Base-by-base conservation (phyloP, 352 stramenopile genomes). In the Plasmopara viticola region DNA sequence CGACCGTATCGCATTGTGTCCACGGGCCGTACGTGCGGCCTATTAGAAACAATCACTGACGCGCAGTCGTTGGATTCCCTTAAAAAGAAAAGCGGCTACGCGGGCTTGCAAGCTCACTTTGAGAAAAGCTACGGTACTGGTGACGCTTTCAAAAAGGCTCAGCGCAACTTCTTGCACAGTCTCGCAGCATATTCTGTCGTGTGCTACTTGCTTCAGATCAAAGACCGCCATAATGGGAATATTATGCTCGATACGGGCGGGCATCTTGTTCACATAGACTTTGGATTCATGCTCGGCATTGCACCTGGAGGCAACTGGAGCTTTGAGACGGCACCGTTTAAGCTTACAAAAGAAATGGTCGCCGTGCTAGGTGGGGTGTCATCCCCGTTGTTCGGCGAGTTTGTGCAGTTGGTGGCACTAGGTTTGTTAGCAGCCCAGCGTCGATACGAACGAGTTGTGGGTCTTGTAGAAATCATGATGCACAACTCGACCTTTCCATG, bases 221-320 rank as follows among this genome's bases (percentile, higher is more conserved):
- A 97, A 72, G 90, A 97, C 62, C 78, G 91, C 10, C 95, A 98
- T 74, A 98, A 98, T 62, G 95, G 92, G 13, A 98, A 98, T 51
- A 97, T 98, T 50, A 63, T 98, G 47, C 71, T 98, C 30, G 89
- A 98, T 60, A 77, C 60, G 15, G 51, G 89, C 41, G 92, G 91
- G 0, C 81, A 96, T 51, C 55, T 98, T 28, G 82, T 97, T 35
- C 95, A 98, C 76, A 98, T 98, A 51, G 95, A 98, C 70, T 98
- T 98, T 68, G 95, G 95, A 5, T 98, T 97, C 59, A 84, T 98
- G 38, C 76, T 98, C 5, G 94, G 92, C 18, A 95, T 97, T 50
- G 90, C 86, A 17, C 95, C 95, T 29, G 92, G 97, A 30, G 91
- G 90, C 31, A 86, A 92, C 34, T 96, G 96, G 63, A 95, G 79